Conservation (phyloP, 495 filamentous ascomycete genomes). For the Aspergillus wentii region DNA sequence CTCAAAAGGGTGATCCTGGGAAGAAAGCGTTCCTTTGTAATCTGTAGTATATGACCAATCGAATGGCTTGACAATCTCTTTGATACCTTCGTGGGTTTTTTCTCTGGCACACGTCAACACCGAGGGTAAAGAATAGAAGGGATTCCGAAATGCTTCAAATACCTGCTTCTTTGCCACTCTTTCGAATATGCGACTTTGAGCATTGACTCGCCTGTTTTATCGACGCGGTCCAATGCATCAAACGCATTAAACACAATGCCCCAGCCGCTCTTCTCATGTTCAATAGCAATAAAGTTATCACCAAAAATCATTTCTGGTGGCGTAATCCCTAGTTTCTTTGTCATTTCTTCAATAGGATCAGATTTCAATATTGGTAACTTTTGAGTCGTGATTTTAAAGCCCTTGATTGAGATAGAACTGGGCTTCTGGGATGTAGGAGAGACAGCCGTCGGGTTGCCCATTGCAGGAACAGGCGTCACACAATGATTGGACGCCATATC, state of each 20-base stretch:
- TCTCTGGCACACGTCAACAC: conserved; percentile 50
- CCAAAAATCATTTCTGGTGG: conserved; percentile 99
- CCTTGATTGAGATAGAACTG: conserved; percentile 42
- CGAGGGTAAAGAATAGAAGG: not conserved
- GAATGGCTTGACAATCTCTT: conserved; percentile 89
- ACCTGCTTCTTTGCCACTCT: conserved; percentile 82
- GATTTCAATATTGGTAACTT: conserved; percentile 92
- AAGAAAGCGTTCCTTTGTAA: conserved; percentile 63
- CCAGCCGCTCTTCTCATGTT: conserved; percentile 68
- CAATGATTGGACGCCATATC: conserved; percentile 11
- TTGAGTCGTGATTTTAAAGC: conserved; percentile 68
- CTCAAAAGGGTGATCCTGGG: conserved; percentile 36
- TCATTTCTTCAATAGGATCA: conserved; percentile 84
- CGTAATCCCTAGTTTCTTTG: conserved; percentile 69
- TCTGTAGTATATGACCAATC: conserved; percentile 96
- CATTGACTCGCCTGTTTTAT: conserved; percentile 89
- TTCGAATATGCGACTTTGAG: conserved; percentile 87
- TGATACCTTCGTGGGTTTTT: conserved; percentile 80
- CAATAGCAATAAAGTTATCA: conserved; percentile 76
- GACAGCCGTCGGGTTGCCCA: conserved; percentile 14
- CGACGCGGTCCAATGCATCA: conserved; percentile 82
- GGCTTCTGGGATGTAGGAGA: conserved; percentile 26
- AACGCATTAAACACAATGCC: conserved; percentile 73
- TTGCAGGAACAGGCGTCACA: not conserved
- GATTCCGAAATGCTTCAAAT: conserved; percentile 3